Base-by-base conservation (phyloP, 2,329 filamentous ascomycete species). In the Neoscytalidium dimidiatum region DNA sequence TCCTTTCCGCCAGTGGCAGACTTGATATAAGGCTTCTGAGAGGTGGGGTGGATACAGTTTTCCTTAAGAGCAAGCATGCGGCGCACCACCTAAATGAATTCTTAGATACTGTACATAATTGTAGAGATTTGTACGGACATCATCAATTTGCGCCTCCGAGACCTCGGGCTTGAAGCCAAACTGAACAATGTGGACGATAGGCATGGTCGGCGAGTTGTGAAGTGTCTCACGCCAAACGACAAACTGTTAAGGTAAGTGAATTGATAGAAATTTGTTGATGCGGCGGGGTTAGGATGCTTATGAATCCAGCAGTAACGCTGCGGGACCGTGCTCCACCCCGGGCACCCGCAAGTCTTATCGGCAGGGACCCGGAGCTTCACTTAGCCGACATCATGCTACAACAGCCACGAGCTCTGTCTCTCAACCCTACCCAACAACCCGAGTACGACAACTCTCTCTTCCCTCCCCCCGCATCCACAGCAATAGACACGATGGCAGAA, bases 171-270 rank as follows among this genome's bases (percentile, higher is more conserved):
- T 88, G 80, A 90, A 90, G 67, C 86, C 82, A 70, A 91, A 89
- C 28, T 90, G 79, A 3, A 92, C 88, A 58, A 91, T 83, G 73
- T 92, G 90, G n/a, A 86, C 80, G 69, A 91, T 82, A 0, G 86
- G 73, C 88, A 90, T 90, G 21, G 29, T 68, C 78, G 67, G 28
- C 29, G 41, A 21, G n/a, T n/a, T 28, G 3, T 29, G 14, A 26
- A 14, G 14, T 9, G 21, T 14, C 44, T 3, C 4, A 9, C 21
- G 33, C 4, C 5, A 17, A 0, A 5, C 14, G 6, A 3, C 3
- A 14, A 21, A 29, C 23, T 8, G 19, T n/a, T n/a, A n/a, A n/a
- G n/a, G n/a, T n/a, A n/a, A 17, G 23, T 43, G 19, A 11, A 28
- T 23, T 21, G 13, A 19, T 23, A 21, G 26, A 9, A n/a, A 1